Evolutionary conservation across 768 basidiomycete genomes (phyloP).

Genomic region (Amanita exitialis): DNA sequence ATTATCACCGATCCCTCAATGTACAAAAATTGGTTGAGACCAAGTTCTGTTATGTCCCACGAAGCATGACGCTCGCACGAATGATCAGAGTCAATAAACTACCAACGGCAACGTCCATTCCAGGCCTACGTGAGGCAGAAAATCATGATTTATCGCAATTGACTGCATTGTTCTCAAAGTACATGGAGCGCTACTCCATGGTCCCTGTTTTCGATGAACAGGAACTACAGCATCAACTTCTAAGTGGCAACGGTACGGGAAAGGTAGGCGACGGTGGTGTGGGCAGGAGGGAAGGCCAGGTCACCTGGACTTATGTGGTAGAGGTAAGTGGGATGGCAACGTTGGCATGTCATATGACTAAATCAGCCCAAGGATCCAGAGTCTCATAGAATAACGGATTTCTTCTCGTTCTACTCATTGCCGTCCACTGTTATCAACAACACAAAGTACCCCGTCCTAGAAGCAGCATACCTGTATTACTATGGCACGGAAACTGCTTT

Average conservation of each 20-base stretch:
- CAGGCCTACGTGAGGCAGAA: conserved; percentile 84
- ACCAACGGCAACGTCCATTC: conserved; percentile 33
- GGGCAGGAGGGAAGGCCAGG: conserved; percentile 64
- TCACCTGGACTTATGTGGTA: conserved; percentile 94
- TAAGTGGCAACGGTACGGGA: conserved; percentile 71
- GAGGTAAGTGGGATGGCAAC: conserved; percentile 45
- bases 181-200: conserved; percentile 84
- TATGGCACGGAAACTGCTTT: conserved; percentile 81
- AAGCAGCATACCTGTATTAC: conserved; percentile 94
- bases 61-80: conserved; percentile 84
- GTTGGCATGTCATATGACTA: not conserved
- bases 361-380: conserved; percentile 53
- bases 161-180: conserved; percentile 57
- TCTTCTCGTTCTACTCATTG: conserved; percentile 94
- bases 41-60: conserved; percentile 80
- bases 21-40: conserved; percentile 87
- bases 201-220: conserved; percentile 61
- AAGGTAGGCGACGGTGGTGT: conserved; percentile 36
- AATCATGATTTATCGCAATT: conserved; percentile 68
- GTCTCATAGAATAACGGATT: conserved; percentile 83
- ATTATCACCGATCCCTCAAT: conserved; percentile 88
- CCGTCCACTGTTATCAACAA: conserved; percentile 87
- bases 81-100: conserved; percentile 74
- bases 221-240: conserved; percentile 80
- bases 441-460: conserved; percentile 58